Percentiles rank a stretch among this genome's conserved stretches.
Evolutionary conservation across 2,329 filamentous ascomycete species (phyloP).

Genomic region (Paramyrothecium sp.): DNA sequence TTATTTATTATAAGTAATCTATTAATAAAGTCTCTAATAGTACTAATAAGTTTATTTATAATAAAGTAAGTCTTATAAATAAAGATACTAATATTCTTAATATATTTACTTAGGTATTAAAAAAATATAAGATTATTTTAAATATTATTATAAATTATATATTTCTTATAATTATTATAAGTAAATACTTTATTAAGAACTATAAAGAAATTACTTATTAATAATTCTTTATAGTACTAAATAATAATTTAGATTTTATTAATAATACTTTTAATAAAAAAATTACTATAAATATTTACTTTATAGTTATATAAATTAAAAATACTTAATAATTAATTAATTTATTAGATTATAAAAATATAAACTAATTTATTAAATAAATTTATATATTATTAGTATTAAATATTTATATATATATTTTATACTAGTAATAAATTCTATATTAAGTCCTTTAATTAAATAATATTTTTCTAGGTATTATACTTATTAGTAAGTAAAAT

Average conservation of each 20-base stretch:
- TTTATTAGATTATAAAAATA: no score
- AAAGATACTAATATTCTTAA: no score
- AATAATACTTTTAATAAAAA: conserved; percentile 6
- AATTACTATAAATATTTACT: conserved; percentile 3
- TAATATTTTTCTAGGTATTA: no score
- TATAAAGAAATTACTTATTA: no score
- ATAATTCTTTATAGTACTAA: no score
- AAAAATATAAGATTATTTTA: background rate
- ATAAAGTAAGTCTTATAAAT: conserved; percentile 4
- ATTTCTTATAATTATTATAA: no score
- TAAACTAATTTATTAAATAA: no score
- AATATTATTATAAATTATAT: no score
- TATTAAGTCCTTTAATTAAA: background rate
- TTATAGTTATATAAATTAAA: background rate
- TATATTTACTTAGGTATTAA: background rate
- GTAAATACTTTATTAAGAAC: background rate
- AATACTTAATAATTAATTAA: background rate
- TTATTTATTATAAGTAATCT: conserved; percentile 5
- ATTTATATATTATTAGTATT: background rate
- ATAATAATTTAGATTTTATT: no score
- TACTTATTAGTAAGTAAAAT: no score
- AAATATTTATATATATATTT: conserved; percentile 1
- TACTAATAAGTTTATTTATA: conserved; percentile 3
- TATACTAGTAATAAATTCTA: background rate
- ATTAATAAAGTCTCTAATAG: conserved; percentile 3